These are phyloP conservation scores for Cyberlindnera mississippiensis DNA, from an alignment of 805 yeast species.

Conservation along the genomic window DNA sequence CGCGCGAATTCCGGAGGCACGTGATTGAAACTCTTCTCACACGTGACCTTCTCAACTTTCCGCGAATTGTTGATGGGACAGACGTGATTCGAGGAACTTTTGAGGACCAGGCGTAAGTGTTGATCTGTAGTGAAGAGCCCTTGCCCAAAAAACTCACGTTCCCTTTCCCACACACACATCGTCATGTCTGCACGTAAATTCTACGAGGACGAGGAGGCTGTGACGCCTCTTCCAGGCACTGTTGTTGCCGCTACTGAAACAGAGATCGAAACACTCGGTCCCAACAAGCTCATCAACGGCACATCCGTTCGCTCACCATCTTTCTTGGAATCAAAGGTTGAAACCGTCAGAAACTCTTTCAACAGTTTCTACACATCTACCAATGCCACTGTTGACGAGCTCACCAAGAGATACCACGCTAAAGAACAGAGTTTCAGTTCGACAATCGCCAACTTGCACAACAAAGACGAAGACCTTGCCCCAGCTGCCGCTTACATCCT, in stretches of 20 bases:
- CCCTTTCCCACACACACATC: not conserved
- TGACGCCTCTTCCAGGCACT: conserved; percentile 50
- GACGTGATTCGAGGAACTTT: too few relatives aligned
- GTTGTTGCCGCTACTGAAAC: conserved; percentile 39
- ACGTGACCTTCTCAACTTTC: too few relatives aligned
- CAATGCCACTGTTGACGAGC: conserved; percentile 40
- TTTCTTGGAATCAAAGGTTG: conserved; percentile 45
- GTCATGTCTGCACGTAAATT: conserved; percentile 29
- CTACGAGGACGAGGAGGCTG: conserved; percentile 46
- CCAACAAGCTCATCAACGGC: conserved; percentile 49
- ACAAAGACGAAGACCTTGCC: conserved; percentile 60
- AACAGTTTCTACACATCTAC: conserved; percentile 24
- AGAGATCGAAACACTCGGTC: conserved; percentile 42
- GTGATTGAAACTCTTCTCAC: too few relatives aligned
- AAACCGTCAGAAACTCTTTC: conserved; percentile 41
- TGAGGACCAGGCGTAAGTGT: too few relatives aligned
- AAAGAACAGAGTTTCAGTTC: conserved; percentile 61
- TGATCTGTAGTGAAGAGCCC: too few relatives aligned
- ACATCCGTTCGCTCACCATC: conserved; percentile 51
- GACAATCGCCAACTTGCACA: conserved; percentile 61
- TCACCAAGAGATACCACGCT: conserved; percentile 46
- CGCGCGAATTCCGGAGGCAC: too few relatives aligned
- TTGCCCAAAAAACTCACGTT: too few relatives aligned
- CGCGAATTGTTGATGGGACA: too few relatives aligned
- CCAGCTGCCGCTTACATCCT: conserved; percentile 69